Evolutionary conservation across 768 basidiomycete species (phyloP), one percentile per base, ranked within the genome.

Genomic region (Calocybe indica): DNA sequence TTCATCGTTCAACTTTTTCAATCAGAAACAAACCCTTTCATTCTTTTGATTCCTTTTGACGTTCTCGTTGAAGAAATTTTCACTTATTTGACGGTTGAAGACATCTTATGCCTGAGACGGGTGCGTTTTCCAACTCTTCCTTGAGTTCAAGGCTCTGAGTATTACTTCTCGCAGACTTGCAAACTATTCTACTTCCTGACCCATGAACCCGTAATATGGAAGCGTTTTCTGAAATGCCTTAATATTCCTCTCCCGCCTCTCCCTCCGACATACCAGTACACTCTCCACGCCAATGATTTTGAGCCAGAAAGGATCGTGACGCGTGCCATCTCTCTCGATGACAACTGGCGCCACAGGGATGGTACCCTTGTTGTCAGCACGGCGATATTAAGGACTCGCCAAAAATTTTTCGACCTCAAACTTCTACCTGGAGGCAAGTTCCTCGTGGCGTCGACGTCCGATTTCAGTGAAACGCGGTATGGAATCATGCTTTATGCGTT

Each of bases 191-290:
- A 76, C 55, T 61, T 79, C 30, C 69, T 87, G 49, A 84, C 83
- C 0, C 81, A 85, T 48, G 78, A 85, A 52, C 76, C 83, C 12
- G 63, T 78, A 40, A 79, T 86, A 36, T 87, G 85, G 85, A 83
- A 81, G 59, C 75, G 76, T 12, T 78, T 83, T 50, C 64, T 87
- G 49, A 60, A 66, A 36, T 60, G 64, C n/a, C 67, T 83, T 52
- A 69, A 69, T 22, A 66, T 81, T n/a, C 80, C 78, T 7, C 62
- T 82, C 12, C 76, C 83, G 5, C 80, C 80, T 4, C 62, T 83
- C 5, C 80, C 82, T 1, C 83, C 83, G 0, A 80, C 79, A 0
- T 68, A 71, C 51, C 70, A 72, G 31, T 77, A 79, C 55, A 62
- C 62, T 11, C 53, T 62, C 10, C 49, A 59, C 43, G 46, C 57